These are phyloP conservation scores for Ramichloridium luteum DNA, from an alignment of 2,329 filamentous ascomycete genomes.

Conservation along the genomic window DNA sequence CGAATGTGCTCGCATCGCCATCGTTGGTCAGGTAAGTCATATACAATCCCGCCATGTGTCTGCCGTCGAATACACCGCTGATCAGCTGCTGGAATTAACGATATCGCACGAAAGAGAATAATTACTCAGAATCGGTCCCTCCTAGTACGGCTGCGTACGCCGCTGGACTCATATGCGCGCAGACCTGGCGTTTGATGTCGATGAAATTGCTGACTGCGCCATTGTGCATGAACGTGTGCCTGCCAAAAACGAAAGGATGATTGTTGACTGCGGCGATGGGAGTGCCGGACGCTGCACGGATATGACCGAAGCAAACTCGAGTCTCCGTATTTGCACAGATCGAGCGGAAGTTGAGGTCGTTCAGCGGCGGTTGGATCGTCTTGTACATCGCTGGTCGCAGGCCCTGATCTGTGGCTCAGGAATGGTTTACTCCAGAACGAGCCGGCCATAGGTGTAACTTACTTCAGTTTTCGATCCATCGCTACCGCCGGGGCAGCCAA, in stretches of 20 bases:
- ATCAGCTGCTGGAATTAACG: no score
- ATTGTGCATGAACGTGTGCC: constrained; percentile 46
- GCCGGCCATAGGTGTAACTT: neutral
- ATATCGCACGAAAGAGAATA: neutral
- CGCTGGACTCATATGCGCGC: constrained; percentile 34
- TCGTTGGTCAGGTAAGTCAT: constrained; percentile 33
- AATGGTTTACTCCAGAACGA: neutral
- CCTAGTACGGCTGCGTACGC: constrained; percentile 38
- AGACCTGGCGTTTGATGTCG: constrained; percentile 35
- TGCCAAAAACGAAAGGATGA: constrained; percentile 44
- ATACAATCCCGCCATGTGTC: constrained; percentile 36
- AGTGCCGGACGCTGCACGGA: constrained; percentile 38
- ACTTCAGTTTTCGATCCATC: constrained; percentile 22
- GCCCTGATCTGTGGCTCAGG: constrained; percentile 9
- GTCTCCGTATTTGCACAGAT: constrained; percentile 41
- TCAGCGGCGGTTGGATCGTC: constrained; percentile 38
- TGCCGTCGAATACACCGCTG: no score
- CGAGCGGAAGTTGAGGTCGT: constrained; percentile 42
- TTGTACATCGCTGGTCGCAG: constrained; percentile 41
- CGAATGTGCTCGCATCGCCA: constrained; percentile 14
- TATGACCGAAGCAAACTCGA: constrained; percentile 41
- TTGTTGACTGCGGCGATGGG: constrained; percentile 40
- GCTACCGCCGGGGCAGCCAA: constrained; percentile 18
- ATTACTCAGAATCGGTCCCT: constrained; percentile 39
- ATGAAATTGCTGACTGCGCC: constrained; percentile 38